A percentile compares a stretch with the other conserved stretches of the same genome.
These are phyloP conservation scores for Lichtheimia corymbifera DNA, from an alignment of 371 early-diverging fungal genomes.

Conservation along the genomic window DNA sequence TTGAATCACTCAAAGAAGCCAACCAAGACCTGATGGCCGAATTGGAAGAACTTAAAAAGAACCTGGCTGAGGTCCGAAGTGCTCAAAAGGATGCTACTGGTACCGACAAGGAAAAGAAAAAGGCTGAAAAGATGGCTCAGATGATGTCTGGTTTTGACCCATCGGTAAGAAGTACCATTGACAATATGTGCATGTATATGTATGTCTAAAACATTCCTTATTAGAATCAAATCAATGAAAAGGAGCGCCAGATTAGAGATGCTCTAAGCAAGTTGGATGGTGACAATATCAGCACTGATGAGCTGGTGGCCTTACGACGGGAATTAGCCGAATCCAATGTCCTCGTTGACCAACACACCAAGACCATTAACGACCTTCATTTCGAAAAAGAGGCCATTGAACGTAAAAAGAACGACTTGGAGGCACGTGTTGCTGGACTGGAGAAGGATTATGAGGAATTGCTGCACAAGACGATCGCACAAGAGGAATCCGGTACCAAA, in stretches of 20 bases:
- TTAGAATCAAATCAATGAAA: conserved; percentile 67
- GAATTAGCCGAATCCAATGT: conserved; percentile 78
- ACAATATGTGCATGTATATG: too few relatives aligned
- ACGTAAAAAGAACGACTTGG: conserved; percentile 73
- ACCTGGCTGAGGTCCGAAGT: conserved; percentile 30
- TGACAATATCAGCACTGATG: conserved; percentile 51
- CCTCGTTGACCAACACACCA: conserved; percentile 68
- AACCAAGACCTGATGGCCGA: conserved; percentile 74
- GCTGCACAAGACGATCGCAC: conserved; percentile 91
- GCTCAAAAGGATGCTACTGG: conserved; percentile 51
- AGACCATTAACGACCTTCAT: conserved; percentile 65
- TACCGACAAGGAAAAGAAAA: conserved; percentile 76
- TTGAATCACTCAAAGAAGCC: conserved; percentile 85
- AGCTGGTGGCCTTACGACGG: conserved; percentile 72
- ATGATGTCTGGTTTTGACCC: conserved; percentile 88
- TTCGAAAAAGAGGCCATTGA: conserved; percentile 64
- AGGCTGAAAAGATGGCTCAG: conserved; percentile 82
- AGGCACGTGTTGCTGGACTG: conserved; percentile 68
- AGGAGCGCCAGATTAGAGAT: conserved; percentile 76
- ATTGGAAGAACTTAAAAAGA: conserved; percentile 73
- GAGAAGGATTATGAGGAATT: conserved; percentile 92
- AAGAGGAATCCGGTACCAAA: conserved; percentile 76
- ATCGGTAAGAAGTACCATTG: conserved; percentile 52
- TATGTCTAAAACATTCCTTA: background rate
- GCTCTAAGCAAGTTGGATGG: conserved; percentile 67